Conservation (phyloP, 2,329 filamentous ascomycete species). For the Epichloe gansuensis region DNA sequence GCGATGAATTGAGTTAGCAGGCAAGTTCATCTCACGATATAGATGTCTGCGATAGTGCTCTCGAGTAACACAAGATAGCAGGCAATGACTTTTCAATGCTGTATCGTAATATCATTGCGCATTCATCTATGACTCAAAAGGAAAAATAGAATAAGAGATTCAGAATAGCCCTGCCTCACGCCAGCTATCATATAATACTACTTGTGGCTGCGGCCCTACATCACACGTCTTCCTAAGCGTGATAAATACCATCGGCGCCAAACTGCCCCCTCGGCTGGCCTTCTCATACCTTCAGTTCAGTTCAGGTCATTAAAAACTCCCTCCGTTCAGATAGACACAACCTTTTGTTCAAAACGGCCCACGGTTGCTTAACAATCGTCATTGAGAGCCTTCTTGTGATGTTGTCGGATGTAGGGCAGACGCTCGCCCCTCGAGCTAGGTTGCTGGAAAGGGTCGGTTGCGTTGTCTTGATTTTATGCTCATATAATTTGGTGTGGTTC, state of each 20-base stretch:
- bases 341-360: neutral
- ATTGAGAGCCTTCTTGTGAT: neutral
- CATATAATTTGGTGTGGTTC: neutral
- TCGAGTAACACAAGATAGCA: neutral
- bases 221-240: neutral
- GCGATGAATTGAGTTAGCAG: neutral
- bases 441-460: neutral
- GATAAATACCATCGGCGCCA: neutral
- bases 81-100: neutral
- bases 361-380: too few relatives aligned
- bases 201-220: neutral
- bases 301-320: neutral
- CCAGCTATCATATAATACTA: slow-evolving; percentile 3
- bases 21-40: neutral
- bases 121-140: slow-evolving; percentile 25
- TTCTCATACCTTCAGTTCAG: neutral
- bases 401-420: neutral
- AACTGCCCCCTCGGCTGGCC: neutral
- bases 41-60: neutral
- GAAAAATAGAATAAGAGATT: slow-evolving; percentile 25
- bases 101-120: slow-evolving; percentile 17
- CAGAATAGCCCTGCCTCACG: slow-evolving; percentile 11
- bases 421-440: neutral
- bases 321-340: neutral
- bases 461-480: neutral